Evolutionary conservation across 495 filamentous ascomycete genomes (phyloP).

Genomic region (Penicillium samsonianum): DNA sequence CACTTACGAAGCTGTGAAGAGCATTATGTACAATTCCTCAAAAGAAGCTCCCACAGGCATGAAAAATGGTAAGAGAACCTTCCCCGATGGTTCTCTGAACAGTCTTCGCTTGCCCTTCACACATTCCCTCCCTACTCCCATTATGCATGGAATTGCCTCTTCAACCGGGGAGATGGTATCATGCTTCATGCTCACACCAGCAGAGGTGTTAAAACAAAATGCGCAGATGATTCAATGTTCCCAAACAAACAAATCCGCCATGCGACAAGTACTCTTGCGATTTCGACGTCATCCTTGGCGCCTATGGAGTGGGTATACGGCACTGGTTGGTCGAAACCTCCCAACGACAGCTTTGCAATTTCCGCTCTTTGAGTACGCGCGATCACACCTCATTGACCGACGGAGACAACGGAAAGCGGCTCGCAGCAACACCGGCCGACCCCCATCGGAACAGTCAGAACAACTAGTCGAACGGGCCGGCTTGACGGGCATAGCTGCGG

Average conservation of each 20-base stretch:
- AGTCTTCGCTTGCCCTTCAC: constrained; percentile 32
- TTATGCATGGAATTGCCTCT: constrained; percentile 71
- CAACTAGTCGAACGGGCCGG: constrained; percentile 50
- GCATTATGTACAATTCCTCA: constrained; percentile 48
- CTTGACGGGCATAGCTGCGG: constrained; percentile 71
- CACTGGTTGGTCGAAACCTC: constrained; percentile 75
- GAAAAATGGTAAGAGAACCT: not conserved
- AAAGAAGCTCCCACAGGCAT: constrained; percentile 21
- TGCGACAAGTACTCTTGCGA: constrained; percentile 53
- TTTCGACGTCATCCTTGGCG: constrained; percentile 42
- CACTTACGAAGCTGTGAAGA: constrained; percentile 77
- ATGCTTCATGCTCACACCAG: constrained; percentile 82
- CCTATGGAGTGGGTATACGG: constrained; percentile 73
- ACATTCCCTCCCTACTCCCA: constrained; percentile 56
- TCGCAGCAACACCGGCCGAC: constrained; percentile 1
- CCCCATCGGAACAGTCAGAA: constrained; percentile 16
- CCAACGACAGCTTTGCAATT: constrained; percentile 89
- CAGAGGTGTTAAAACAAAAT: constrained; percentile 92
- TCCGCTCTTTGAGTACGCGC: constrained; percentile 76
- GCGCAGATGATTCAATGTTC: constrained; percentile 63
- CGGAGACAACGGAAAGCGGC: constrained; percentile 24
- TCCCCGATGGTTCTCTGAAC: constrained; percentile 37
- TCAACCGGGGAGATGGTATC: constrained; percentile 75
- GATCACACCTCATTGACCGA: constrained; percentile 41
- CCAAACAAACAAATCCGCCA: constrained; percentile 29